These are phyloP conservation scores for Venturia oleaginea DNA, from an alignment of 2,329 filamentous ascomycete species.

Conservation along the genomic window DNA sequence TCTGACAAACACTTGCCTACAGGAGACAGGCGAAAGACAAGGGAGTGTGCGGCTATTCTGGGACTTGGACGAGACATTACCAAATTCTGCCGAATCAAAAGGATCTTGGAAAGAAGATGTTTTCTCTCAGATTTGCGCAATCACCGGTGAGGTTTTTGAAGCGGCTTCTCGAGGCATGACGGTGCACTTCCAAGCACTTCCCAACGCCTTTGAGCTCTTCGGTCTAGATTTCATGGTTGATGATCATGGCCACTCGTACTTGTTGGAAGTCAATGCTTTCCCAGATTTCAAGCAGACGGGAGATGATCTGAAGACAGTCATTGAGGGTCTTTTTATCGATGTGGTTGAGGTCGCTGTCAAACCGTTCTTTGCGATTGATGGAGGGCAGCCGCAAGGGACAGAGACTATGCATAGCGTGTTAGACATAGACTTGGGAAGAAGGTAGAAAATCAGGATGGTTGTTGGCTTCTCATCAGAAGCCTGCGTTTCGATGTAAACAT, in stretches of 20 bases:
- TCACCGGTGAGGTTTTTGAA: constrained; percentile 74
- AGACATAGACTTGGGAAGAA: constrained; percentile 37
- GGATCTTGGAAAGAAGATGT: constrained; percentile 49
- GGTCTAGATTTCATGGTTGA: constrained; percentile 87
- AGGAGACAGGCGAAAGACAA: constrained; percentile 47
- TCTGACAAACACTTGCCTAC: constrained; percentile 92
- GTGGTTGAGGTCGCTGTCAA: constrained; percentile 59
- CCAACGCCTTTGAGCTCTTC: constrained; percentile 85
- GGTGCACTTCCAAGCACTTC: constrained; percentile 83
- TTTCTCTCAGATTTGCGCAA: constrained; percentile 62
- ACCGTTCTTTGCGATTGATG: constrained; percentile 50
- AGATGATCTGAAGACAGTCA: constrained; percentile 57
- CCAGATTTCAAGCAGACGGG: constrained; percentile 94
- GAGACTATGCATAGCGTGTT: constrained; percentile 34
- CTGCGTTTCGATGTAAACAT: no score
- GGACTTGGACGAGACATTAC: constrained; percentile 44
- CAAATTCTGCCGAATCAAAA: constrained; percentile 12
- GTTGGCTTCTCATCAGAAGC: neutral
- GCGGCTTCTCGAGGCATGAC: constrained; percentile 76
- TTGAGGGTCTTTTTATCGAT: constrained; percentile 67
- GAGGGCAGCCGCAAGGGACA: constrained; percentile 14
- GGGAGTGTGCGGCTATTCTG: constrained; percentile 69
- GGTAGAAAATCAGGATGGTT: constrained; percentile 2
- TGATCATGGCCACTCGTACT: constrained; percentile 51
- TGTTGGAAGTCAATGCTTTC: constrained; percentile 92